Conservation (phyloP, 176 grass and related monocot genomes). For the Puccinellia tenuiflora region DNA sequence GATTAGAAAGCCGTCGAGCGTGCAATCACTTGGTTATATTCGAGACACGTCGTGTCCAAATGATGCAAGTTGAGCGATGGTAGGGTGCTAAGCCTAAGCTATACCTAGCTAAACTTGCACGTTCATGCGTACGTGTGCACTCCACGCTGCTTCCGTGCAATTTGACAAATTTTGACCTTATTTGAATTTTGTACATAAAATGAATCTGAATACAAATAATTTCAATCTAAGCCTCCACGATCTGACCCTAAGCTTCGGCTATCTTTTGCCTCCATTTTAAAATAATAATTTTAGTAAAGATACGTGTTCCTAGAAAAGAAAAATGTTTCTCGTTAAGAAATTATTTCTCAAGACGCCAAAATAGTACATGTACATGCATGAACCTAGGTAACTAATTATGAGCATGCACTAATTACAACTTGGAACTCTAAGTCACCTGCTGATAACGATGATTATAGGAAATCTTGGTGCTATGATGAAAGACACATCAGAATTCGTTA, state of each 20-base stretch:
- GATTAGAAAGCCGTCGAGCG: background rate
- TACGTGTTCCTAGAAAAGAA: background rate
- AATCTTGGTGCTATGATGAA: conserved; percentile 25
- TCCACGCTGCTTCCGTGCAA: background rate
- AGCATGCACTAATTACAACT: background rate
- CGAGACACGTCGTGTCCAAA: conserved; percentile 6
- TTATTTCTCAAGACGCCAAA: background rate
- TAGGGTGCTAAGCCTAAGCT: background rate
- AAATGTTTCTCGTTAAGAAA: background rate
- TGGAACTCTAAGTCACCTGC: background rate
- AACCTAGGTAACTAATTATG: background rate
- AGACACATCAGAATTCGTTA: conserved; percentile 8
- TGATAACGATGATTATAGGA: conserved; percentile 25
- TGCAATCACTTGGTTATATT: conserved; percentile 20
- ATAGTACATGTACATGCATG: background rate
- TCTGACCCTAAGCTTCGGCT: too few relatives aligned
- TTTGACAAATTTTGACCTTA: too few relatives aligned
- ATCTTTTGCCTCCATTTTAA: too few relatives aligned
- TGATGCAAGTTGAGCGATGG: background rate
- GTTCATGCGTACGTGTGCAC: background rate
- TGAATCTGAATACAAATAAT: too few relatives aligned
- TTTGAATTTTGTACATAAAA: too few relatives aligned
- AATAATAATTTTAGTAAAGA: background rate
- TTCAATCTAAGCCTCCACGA: too few relatives aligned
- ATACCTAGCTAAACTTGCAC: background rate